phyloP scores from a whole-genome alignment of 306 rosid genomes.

The Abrus precatorius region DNA sequence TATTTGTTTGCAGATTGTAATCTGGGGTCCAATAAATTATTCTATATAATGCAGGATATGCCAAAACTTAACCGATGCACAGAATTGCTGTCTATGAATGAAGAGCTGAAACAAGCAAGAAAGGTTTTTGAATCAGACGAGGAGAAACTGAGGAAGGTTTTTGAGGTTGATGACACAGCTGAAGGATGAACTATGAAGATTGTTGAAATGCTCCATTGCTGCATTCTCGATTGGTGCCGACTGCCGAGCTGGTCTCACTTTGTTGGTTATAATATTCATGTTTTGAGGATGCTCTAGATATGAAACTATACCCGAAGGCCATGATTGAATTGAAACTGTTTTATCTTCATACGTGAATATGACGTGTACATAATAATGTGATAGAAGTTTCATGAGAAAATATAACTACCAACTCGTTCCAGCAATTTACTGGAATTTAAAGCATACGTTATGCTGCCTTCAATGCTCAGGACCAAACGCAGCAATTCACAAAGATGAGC shows the following conservation, averaged over 20 bases:
- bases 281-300: constrained; percentile 6
- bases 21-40: constrained; percentile 13
- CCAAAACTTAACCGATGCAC: constrained; percentile 86
- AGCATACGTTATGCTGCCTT: background rate
- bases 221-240: constrained; percentile 8
- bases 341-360: background rate
- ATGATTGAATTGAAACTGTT: background rate
- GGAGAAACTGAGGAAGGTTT: constrained; percentile 83
- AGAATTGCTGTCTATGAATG: constrained; percentile 89
- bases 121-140: constrained; percentile 90
- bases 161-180: constrained; percentile 68
- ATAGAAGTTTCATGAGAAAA: background rate
- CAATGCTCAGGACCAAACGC: background rate
- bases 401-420: background rate
- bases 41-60: constrained; percentile 60
- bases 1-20: constrained; percentile 5
- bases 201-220: constrained; percentile 13
- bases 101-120: constrained; percentile 93
- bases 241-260: constrained; percentile 3
- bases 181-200: constrained; percentile 47
- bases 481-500: background rate
- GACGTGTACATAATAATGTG: background rate
- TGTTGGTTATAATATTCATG: constrained; percentile 1
- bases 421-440: background rate
- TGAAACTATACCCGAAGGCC: background rate